A percentile compares a stretch with the other conserved stretches of the same genome.
Evolutionary conservation across 139 green algal species (phyloP).

Genomic region (Eudorina sp.): DNA sequence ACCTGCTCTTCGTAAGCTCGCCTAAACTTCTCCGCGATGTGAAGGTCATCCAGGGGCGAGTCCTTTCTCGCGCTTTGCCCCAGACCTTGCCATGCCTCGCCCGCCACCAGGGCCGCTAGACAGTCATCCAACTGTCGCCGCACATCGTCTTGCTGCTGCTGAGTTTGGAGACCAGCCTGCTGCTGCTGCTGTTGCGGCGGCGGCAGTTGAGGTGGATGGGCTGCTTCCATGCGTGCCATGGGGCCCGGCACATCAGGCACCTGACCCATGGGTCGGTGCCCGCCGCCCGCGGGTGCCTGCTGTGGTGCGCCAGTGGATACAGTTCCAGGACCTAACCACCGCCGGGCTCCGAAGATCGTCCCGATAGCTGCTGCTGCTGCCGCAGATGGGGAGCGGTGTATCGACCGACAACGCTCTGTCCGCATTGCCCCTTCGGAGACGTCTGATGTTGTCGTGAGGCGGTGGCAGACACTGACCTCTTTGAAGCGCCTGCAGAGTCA

Average conservation of each 20-base stretch:
- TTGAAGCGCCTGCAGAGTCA: background rate
- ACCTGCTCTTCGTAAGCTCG: slow-evolving; percentile 44
- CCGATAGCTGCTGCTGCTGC: background rate
- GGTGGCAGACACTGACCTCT: background rate
- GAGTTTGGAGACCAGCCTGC: background rate
- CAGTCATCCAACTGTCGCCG: slow-evolving; percentile 14
- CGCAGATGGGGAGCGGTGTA: background rate
- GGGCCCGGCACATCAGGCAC: background rate
- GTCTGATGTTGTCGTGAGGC: background rate
- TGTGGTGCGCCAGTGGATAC: no score
- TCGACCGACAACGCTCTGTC: background rate
- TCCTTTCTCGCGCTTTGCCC: background rate
- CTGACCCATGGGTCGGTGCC: no score
- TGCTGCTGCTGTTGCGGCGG: background rate
- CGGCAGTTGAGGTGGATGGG: background rate
- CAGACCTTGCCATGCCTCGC: background rate
- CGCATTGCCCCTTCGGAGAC: no score
- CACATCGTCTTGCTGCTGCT: background rate
- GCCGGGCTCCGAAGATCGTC: background rate
- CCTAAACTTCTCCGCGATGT: slow-evolving; percentile 43
- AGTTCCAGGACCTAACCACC: no score
- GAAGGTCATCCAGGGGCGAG: background rate
- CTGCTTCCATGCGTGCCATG: no score
- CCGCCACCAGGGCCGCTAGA: slow-evolving; percentile 18
- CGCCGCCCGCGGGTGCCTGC: no score